phyloP scores from a whole-genome alignment of 2,329 filamentous ascomycete species.

The Botrytis pseudocinerea region DNA sequence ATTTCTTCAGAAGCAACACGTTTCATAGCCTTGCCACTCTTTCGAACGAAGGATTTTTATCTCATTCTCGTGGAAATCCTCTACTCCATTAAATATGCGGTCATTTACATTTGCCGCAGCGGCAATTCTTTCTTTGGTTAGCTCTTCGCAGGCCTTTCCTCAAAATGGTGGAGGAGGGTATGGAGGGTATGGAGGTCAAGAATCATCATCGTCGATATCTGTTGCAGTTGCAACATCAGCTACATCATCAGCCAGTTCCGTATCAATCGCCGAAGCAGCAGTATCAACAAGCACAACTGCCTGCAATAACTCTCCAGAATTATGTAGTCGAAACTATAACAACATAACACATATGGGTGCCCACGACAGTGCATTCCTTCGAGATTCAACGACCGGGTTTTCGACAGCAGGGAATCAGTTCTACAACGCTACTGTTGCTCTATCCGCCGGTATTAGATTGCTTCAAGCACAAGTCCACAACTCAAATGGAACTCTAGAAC shows the following conservation, averaged over 20 bases:
- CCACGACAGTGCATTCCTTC: slow-evolving; percentile 66
- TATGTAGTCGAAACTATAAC: slow-evolving; percentile 72
- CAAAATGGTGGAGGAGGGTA: slow-evolving; percentile 25
- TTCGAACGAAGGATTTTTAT: not conserved
- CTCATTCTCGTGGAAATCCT: not conserved
- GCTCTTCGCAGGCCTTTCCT: slow-evolving; percentile 31
- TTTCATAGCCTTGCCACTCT: slow-evolving; percentile 9
- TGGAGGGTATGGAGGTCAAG: slow-evolving; percentile 5
- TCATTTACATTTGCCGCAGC: slow-evolving; percentile 31
- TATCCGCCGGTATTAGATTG: slow-evolving; percentile 63
- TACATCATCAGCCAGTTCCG: slow-evolving; percentile 19
- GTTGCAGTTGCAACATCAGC: slow-evolving; percentile 20
- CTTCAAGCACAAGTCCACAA: slow-evolving; percentile 65
- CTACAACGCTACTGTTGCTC: slow-evolving; percentile 56
- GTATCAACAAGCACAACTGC: slow-evolving; percentile 34
- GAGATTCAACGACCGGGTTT: slow-evolving; percentile 45
- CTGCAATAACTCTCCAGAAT: slow-evolving; percentile 79
- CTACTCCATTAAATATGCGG: slow-evolving; percentile 23
- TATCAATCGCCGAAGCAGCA: slow-evolving; percentile 29
- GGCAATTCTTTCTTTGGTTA: slow-evolving; percentile 33
- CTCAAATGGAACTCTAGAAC: slow-evolving; percentile 50
- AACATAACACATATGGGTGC: slow-evolving; percentile 74
- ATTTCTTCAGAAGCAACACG: not conserved
- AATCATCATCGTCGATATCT: slow-evolving; percentile 6
- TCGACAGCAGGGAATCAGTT: slow-evolving; percentile 57